These are phyloP conservation scores for Pharnaceum exiguum DNA, from an alignment of 148 eudicot species.

Conservation along the genomic window DNA sequence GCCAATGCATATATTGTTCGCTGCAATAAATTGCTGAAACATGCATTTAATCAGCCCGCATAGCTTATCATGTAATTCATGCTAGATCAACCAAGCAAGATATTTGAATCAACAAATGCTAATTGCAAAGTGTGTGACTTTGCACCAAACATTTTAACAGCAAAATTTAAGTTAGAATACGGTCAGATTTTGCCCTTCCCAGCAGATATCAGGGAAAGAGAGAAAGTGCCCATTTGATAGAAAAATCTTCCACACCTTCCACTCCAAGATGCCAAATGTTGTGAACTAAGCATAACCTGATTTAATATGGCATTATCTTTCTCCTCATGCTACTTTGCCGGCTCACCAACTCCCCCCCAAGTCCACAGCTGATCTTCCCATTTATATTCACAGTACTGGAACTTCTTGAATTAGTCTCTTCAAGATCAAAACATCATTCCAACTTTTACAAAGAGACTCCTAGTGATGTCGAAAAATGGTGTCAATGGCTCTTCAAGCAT, in stretches of 20 bases:
- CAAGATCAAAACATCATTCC: constrained; percentile 4
- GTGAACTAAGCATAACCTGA: constrained; percentile 28
- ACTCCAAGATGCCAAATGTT: constrained; percentile 23
- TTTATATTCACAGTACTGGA: constrained; percentile 31
- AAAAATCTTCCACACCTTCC: constrained; percentile 17
- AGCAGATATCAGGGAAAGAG: background rate
- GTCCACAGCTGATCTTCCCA: constrained; percentile 15
- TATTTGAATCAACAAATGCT: background rate
- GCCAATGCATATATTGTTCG: no score
- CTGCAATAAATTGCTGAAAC: background rate
- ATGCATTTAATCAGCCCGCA: background rate
- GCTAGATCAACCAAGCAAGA: background rate
- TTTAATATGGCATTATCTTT: constrained; percentile 15
- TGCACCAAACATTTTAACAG: background rate
- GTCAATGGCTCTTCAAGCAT: constrained; percentile 29
- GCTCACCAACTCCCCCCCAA: constrained; percentile 48
- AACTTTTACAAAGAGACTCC: background rate
- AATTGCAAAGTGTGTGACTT: background rate
- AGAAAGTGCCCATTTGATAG: constrained; percentile 5
- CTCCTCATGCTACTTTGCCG: constrained; percentile 45
- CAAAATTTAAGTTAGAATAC: background rate
- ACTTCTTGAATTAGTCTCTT: constrained; percentile 1
- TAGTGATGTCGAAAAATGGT: constrained; percentile 42
- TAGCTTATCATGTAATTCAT: background rate
- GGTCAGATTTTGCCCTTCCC: background rate